phyloP scores from a whole-genome alignment of 2,329 filamentous ascomycete genomes.

The Aspergillus sp. region DNA sequence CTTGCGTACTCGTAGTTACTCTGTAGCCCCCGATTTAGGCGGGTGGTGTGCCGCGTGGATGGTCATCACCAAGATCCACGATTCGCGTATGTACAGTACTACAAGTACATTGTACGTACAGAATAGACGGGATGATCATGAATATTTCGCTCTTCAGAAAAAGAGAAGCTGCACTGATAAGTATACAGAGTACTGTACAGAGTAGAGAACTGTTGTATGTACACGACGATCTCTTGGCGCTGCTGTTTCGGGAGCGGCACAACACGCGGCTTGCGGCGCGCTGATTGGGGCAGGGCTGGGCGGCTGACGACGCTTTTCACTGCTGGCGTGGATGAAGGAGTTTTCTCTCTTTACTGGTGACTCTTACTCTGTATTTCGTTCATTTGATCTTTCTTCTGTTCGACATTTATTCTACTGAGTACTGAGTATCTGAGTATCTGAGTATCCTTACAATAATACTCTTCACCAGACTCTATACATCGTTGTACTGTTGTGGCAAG shows the following conservation, averaged over 20 bases:
- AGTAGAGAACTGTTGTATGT: not conserved
- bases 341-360: constrained; percentile 1
- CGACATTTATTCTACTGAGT: not conserved
- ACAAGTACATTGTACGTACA: no score
- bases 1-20: no score
- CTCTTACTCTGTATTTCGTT: constrained; percentile 7
- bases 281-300: constrained; percentile 28
- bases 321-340: constrained; percentile 6
- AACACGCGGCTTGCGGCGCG: constrained; percentile 29
- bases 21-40: no score
- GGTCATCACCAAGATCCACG: no score
- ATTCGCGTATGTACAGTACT: no score
- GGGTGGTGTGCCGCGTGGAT: no score
- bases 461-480: no score
- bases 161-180: not conserved
- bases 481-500: constrained; percentile 11
- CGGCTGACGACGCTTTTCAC: constrained; percentile 32
- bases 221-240: constrained; percentile 5
- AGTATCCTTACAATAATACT: no score
- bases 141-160: no score
- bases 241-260: constrained; percentile 23
- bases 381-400: not conserved
- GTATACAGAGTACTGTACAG: not conserved
- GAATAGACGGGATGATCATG: no score
- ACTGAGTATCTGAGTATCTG: no score